Evolutionary conservation across 306 rosid species (phyloP), one percentile per base, ranked within the genome.

Genomic region (Prunus mume): DNA sequence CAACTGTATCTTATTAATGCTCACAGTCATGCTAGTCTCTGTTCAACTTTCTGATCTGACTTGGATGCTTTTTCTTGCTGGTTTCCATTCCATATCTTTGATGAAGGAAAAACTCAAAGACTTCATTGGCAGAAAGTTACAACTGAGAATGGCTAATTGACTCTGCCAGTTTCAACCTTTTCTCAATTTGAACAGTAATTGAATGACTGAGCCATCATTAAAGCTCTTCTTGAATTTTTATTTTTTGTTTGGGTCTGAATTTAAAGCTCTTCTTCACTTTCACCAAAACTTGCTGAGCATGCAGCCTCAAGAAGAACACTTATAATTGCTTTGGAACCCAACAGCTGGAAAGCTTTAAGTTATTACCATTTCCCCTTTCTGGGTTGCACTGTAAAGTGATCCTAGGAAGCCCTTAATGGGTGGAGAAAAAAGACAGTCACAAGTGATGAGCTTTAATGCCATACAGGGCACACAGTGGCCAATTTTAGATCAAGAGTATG

Each of bases 11-110:
- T 73, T 70, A 58, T 79, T 47, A 13, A 46, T 27, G 12, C 25
- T 58, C 86, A 24, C 28, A 70, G 45, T 52, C 55, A 43, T 68
- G 9, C 43, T 38, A 38, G 70, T 66, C 57, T 78, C 71, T 9
- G 64, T 46, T 80, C 62, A 60, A 22, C 73, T 76, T 76, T 56
- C 43, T 51, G 50, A 76, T 46, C 22, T 71, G 78, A 71, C 69
- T 14, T 56, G 55, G 52, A 66, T 82, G 79, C 77, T 73, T 52
- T 77, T 15, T 73, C 79, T 78, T 68, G 73, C 77, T 78, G 80
- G 82, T 78, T 82, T 57, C 80, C 83, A 68, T 69, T 82, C 63
- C 68, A 61, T 18, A 51, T 51, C 62, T 52, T 61, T 52, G 20
- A 18, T 52, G 22, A 52, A 52, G 20, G 9, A 17, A 18, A 52